Base-by-base conservation (phyloP, 73 alveolate genomes). In the Paramecium octaurelia region DNA sequence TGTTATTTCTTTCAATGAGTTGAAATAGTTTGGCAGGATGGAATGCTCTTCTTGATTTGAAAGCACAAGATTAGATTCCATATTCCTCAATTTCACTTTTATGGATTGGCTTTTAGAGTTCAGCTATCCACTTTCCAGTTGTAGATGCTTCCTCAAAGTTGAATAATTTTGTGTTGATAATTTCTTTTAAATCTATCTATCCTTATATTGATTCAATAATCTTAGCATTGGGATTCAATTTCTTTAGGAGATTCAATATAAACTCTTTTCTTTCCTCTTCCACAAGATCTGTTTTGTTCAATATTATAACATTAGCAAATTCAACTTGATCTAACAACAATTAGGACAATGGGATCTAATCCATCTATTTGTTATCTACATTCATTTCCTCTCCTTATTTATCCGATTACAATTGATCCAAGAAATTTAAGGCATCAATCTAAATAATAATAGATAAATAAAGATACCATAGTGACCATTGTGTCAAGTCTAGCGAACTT, bases 261-360 rank as follows among this genome's bases (percentile, higher is more conserved):
- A 58, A 70, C 11, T 76, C 44, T 10, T 73, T 84, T 12, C 36
- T 27, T 23, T 84, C 58, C 9, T 86, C 85, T 9, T 48, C 35
- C 23, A 95, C 93, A 44, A 95, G 92, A 70, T 93, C 95, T 44
- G 58, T 91, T 36, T 93, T 95, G 75, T 91, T 95, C 21, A 95
- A 58, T 16, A 95, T 18, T 64, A 95, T 93, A n/a, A 93, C 96
- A 84, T 95, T 92, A 23, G 97, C 96, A 58, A 94, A 86, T 20
- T 94, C 97, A 5, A 94, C 75, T 75, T 94, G 89, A 73, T 92
- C 97, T 16, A 94, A 86, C 92, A 92, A 48, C 58, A 94, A 58
- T 84, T 94, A 88, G 11, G 95, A 87, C 2, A 94, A 83, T 54
- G 69, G 69, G 2, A 54, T 54, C 14, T 54, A 54, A 54, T 54